Evolutionary conservation across 176 grass and related monocot species (phyloP).

Genomic region (Dendrocalamus sinicus): DNA sequence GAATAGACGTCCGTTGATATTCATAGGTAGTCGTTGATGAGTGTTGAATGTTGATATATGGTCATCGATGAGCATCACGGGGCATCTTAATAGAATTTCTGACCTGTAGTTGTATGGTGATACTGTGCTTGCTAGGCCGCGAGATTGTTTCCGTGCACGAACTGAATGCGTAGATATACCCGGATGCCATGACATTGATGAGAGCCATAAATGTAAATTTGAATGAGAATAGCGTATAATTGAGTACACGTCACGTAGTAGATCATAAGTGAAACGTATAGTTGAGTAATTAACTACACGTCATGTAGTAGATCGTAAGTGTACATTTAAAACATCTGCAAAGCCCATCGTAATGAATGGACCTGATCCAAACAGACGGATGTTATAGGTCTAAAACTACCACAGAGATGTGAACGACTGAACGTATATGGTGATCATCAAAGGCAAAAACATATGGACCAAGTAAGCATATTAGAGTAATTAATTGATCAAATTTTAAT

Average conservation of each 20-base stretch:
- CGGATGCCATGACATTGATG: neutral
- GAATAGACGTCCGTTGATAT: slow-evolving; percentile 30
- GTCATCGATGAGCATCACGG: slow-evolving; percentile 14
- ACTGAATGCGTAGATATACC: slow-evolving; percentile 10
- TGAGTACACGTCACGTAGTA: neutral
- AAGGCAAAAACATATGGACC: neutral
- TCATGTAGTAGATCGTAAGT: slow-evolving; percentile 2
- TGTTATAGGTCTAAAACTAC: neutral
- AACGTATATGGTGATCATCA: neutral
- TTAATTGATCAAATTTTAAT: slow-evolving; percentile 11
- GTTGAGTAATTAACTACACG: slow-evolving; percentile 13
- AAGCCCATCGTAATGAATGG: slow-evolving; percentile 1
- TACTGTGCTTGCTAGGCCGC: slow-evolving; percentile 12
- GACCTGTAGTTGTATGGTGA: slow-evolving; percentile 23
- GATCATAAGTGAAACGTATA: neutral
- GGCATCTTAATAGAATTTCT: slow-evolving; percentile 15
- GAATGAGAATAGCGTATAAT: slow-evolving; percentile 8
- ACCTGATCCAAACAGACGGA: neutral
- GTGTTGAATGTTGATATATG: slow-evolving; percentile 19
- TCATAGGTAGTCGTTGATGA: neutral
- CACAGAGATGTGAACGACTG: neutral
- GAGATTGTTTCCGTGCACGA: neutral
- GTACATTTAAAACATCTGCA: slow-evolving; percentile 8
- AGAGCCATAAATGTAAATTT: slow-evolving; percentile 11
- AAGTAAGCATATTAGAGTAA: slow-evolving; percentile 1